These are phyloP conservation scores for Betula pendula DNA, from an alignment of 306 rosid genomes.

Conservation along the genomic window DNA sequence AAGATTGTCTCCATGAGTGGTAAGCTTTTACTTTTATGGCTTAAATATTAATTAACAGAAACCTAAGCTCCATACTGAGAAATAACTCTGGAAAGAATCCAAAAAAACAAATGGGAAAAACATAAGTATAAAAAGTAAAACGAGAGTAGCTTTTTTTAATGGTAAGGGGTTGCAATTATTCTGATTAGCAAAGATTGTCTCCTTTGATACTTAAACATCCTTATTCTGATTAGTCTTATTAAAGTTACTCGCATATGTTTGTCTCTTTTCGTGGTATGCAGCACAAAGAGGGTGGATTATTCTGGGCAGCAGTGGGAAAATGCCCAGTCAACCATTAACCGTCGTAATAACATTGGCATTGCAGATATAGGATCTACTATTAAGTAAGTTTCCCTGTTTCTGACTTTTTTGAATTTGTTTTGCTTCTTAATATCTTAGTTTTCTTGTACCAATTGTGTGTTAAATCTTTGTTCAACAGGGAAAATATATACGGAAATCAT, in stretches of 20 bases:
- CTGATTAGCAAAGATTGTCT: too few species aligned
- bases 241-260: not conserved
- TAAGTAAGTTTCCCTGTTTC: conserved; percentile 50
- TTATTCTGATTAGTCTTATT: not conserved
- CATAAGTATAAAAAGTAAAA: too few species aligned
- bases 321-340: conserved; percentile 43
- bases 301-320: conserved; percentile 71
- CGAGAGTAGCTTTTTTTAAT: not conserved
- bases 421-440: conserved; percentile 2
- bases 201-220: not conserved
- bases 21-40: conserved; percentile 32
- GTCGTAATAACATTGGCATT: conserved; percentile 41
- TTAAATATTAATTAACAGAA: not conserved
- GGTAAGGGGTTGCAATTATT: not conserved
- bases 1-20: conserved; percentile 64
- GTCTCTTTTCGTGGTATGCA: conserved; percentile 38
- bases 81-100: not conserved
- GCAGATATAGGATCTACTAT: conserved; percentile 57
- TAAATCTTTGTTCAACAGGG: conserved; percentile 45
- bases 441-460: conserved; percentile 1
- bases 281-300: conserved; percentile 58
- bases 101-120: not conserved
- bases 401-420: not conserved
- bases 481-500: conserved; percentile 42
- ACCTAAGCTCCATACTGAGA: not conserved